These are phyloP conservation scores for Cadophora malorum DNA, from an alignment of 2,329 filamentous ascomycete genomes.

Conservation along the genomic window DNA sequence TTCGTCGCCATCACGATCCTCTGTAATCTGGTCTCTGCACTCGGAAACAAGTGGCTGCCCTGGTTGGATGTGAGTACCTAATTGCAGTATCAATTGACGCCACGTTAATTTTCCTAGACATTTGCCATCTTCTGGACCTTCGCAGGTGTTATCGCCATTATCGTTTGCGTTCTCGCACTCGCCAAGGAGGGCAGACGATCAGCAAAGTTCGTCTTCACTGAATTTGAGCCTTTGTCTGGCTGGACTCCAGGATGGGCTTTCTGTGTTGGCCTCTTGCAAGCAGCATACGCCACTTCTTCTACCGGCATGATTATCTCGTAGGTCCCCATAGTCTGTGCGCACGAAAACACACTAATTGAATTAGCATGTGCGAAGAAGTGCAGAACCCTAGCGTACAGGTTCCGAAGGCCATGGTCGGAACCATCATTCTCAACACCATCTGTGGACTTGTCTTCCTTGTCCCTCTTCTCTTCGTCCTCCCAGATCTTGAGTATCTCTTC, in stretches of 20 bases:
- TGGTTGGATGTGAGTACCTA: constrained; percentile 67
- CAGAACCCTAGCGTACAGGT: constrained; percentile 69
- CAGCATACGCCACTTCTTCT: constrained; percentile 75
- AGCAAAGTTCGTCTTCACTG: constrained; percentile 68
- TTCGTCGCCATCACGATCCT: constrained; percentile 56
- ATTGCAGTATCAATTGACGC: background rate
- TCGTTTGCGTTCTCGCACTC: constrained; percentile 66
- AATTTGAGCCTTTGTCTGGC: constrained; percentile 72
- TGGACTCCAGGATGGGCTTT: constrained; percentile 77
- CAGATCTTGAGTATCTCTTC: constrained; percentile 62
- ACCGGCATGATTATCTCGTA: constrained; percentile 82
- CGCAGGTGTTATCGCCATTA: constrained; percentile 69
- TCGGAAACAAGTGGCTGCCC: constrained; percentile 60
- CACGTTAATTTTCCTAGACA: constrained; percentile 53
- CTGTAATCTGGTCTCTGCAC: constrained; percentile 57
- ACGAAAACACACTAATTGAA: background rate
- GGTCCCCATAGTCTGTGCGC: constrained; percentile 45
- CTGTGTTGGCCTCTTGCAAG: constrained; percentile 74
- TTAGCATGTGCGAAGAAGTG: constrained; percentile 72
- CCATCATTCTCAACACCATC: constrained; percentile 70
- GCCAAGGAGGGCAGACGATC: constrained; percentile 65
- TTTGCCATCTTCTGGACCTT: constrained; percentile 80
- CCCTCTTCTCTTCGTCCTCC: constrained; percentile 72
- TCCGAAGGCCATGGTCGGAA: constrained; percentile 74
- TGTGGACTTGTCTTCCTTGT: constrained; percentile 72